phyloP scores from a whole-genome alignment of 495 filamentous ascomycete genomes.

The Penicillium chermesinum region DNA sequence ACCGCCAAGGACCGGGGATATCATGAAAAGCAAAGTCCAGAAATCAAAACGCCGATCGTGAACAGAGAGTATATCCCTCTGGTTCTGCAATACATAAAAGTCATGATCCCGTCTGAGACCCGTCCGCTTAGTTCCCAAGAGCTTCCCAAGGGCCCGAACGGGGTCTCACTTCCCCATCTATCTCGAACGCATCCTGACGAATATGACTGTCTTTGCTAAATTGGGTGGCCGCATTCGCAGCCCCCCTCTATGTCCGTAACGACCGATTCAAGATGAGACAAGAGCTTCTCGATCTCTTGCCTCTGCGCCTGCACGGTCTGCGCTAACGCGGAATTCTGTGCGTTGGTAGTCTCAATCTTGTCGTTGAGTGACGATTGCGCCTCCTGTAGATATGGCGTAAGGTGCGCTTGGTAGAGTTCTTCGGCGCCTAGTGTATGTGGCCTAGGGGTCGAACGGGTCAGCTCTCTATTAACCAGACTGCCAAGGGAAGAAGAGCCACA shows the following conservation, averaged over 20 bases:
- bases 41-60: background rate
- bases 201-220: conserved; percentile 36
- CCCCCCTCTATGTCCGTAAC: conserved; percentile 66
- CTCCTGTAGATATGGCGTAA: conserved; percentile 59
- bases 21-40: background rate
- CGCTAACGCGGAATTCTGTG: conserved; percentile 59
- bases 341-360: conserved; percentile 55
- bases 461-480: background rate
- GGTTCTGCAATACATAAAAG: no score
- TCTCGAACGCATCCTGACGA: conserved; percentile 39
- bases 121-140: no score
- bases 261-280: conserved; percentile 59
- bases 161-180: conserved; percentile 40
- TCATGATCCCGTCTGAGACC: no score
- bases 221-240: conserved; percentile 45
- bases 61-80: no score
- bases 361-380: conserved; percentile 57
- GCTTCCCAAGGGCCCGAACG: no score
- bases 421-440: conserved; percentile 72
- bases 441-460: no score
- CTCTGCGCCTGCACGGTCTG: conserved; percentile 61
- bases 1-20: background rate
- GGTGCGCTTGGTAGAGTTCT: conserved; percentile 62
- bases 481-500: conserved; percentile 12
- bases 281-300: conserved; percentile 64